These are phyloP conservation scores for Acanthamoeba lenticulata DNA, from an alignment of 208 protist genomes.

Conservation along the genomic window DNA sequence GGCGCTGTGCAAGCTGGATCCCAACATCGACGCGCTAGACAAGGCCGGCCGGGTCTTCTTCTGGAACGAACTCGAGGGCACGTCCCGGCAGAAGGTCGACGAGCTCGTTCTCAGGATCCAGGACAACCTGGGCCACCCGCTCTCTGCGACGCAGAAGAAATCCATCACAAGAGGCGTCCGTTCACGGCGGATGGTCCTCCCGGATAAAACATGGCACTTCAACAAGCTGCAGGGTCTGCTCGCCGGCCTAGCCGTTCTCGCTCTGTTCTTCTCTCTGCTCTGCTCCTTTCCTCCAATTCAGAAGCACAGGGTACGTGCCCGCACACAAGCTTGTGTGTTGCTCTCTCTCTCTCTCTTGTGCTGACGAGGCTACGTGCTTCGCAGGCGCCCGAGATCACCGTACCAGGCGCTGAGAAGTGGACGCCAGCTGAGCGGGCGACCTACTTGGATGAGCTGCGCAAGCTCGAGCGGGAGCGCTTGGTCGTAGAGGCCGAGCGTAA, in stretches of 20 bases:
- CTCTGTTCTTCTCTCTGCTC: not conserved
- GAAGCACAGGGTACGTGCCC: too few relatives aligned
- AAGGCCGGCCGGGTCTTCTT: not conserved
- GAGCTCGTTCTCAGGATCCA: not conserved
- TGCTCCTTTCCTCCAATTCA: not conserved
- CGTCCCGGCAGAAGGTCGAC: not conserved
- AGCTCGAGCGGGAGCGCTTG: not conserved
- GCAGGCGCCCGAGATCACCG: not conserved
- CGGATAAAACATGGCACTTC: not conserved
- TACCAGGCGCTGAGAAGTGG: not conserved
- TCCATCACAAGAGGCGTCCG: too few relatives aligned
- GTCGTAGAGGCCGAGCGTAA: not conserved
- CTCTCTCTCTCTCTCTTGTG: too few relatives aligned
- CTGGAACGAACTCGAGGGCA: slow-evolving; percentile 34
- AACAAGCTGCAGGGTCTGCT: not conserved
- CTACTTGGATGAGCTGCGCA: not conserved
- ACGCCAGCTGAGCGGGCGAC: not conserved
- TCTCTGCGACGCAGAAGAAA: not conserved
- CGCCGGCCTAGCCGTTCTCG: not conserved
- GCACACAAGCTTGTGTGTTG: too few relatives aligned
- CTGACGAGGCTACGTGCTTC: not conserved
- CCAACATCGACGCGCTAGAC: not conserved
- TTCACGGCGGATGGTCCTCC: not conserved
- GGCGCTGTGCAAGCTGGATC: not conserved
- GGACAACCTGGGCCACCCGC: not conserved